Base-by-base conservation (phyloP, 108 stramenopile genomes). In the Discostella stelligeroides region DNA sequence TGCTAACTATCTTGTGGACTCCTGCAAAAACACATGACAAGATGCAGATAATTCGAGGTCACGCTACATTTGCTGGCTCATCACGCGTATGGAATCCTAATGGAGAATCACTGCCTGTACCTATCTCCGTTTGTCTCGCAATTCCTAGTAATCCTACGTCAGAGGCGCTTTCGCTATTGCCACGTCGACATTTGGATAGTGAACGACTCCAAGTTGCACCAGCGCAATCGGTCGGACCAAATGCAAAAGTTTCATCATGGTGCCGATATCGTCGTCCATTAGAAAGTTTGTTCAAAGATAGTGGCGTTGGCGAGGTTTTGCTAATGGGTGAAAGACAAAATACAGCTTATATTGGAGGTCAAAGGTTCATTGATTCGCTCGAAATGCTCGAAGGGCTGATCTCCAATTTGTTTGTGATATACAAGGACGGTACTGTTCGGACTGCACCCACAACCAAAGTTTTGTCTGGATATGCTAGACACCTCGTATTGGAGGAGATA, bases 371-470 rank as follows among this genome's bases (percentile, higher is more conserved):
- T 42, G 63, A 64, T 27, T 56, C 82, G 5, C 41, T 90, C 1
- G 83, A 88, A 69, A 51, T 92, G 42, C 66, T 92, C 34, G 92
- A 92, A 65, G 92, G 92, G 11, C 79, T 92, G 1, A 92, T 85
- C 11, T 85, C 88, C 27, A 92, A 92, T 55, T 43, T 92, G 10
- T 92, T 90, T 78, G 86, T 88, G 5, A 72, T 92, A 14, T 86
- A 83, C 64, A 74, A 61, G 50, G 85, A 87, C 63, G 79, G 82
- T 7, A 72, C 80, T 24, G 69, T 88, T 56, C 75, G 84, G 24
- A 89, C 88, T 17, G 73, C 83, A 23, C 69, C 84, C 0, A 34
- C 25, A 10, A 20, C 40, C 1, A 70, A 28, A 49, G 92, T 89
- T 14, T 63, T 92, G 20, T 58, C 69, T 8, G 92, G 92, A 41